Conservation (phyloP, 495 filamentous ascomycete genomes). For the Cercophora sp. region DNA sequence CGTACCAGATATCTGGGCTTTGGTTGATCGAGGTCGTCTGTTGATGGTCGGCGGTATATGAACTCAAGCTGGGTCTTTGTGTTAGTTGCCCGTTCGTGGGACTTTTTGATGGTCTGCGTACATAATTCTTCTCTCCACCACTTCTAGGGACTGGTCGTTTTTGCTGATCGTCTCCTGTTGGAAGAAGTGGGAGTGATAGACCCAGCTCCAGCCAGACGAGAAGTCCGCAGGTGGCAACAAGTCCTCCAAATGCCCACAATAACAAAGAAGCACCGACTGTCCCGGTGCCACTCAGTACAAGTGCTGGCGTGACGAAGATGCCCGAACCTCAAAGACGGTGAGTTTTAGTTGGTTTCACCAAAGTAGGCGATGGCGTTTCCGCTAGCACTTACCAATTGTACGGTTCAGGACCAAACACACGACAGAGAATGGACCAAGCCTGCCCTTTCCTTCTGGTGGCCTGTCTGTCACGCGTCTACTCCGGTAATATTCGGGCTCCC, state of each 20-base stretch:
- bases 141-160: neutral
- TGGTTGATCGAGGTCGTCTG: too few species aligned
- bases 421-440: constrained; percentile 3
- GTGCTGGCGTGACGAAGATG: constrained; percentile 9
- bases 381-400: constrained; percentile 7
- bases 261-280: neutral
- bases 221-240: neutral
- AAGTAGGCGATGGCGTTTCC: too few species aligned
- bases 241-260: constrained; percentile 4
- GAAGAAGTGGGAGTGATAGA: neutral
- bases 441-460: too few species aligned
- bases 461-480: too few species aligned
- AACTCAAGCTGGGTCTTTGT: too few species aligned
- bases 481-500: too few species aligned
- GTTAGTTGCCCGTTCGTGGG: too few species aligned
- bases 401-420: constrained; percentile 9
- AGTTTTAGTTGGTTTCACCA: too few species aligned
- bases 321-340: too few species aligned
- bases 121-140: constrained; percentile 14
- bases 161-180: too few species aligned
- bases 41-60: constrained; percentile 37
- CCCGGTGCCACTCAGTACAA: neutral
- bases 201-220: constrained; percentile 10
- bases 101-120: too few species aligned
- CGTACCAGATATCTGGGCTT: too few species aligned